Base-by-base conservation (phyloP, 345 rosid species). In the Gynandropsis gynandra region DNA sequence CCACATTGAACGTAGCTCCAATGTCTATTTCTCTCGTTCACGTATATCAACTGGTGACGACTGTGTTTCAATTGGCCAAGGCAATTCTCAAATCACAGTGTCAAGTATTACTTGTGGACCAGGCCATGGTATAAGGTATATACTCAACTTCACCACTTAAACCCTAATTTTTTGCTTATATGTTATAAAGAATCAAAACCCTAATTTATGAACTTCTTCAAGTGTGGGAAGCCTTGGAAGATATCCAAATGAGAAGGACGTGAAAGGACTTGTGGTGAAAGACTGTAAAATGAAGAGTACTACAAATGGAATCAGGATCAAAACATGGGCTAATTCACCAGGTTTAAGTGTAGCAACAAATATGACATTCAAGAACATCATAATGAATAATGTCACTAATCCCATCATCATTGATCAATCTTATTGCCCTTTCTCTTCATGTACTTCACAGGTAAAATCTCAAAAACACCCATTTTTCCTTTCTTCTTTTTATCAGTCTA, bases 141-240 rank as follows among this genome's bases (percentile, higher is more conserved):
- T 7, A 7, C 10, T 9, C 21, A 36, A n/a, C 54, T 8, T 52
- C 17, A 8, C 14, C 4, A 47, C 33, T 4, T 16, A 34, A 39
- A 21, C 34, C 10, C 3, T 16, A 13, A 9, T 21, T 11, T 49
- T 45, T 31, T 16, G 15, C 21, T 50, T 21, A 34, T 48, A 34
- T 1, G 35, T 47, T 16, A 33, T 15, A 33, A 33, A 61, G 29
- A 37, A 24, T 1, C 9, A 27, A 35, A 47, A 42, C 1, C 34
- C 24, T 54, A 35, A 45, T 34, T 48, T 54, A 52, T 41, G 16
- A 46, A 43, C 58, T 2, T 42, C 42, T 47, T 42, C 0, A 43
- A 78, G 81, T 11, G 76, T 76, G 33, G 93, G 88, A 49, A 81
- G 85, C 53, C 55, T 78, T 38, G 83, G 80, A 42, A 79, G 67